phyloP scores from a whole-genome alignment of 1,139 yeast species.

The Nakaseomyces delphensis region DNA sequence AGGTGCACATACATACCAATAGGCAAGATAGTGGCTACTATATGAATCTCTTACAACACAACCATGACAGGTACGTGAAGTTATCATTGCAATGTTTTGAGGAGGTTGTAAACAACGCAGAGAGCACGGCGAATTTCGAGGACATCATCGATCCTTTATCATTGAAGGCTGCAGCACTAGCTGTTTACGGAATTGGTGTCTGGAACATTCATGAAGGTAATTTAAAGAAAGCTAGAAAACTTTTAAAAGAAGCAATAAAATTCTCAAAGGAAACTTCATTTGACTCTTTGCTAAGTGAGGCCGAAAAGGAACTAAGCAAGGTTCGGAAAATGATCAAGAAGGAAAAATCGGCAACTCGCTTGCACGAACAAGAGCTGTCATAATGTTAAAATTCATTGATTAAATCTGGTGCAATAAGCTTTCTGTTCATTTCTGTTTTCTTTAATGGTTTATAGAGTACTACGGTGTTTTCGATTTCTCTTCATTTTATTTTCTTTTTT shows the following conservation, averaged over 20 bases:
- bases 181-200: conserved; percentile 80
- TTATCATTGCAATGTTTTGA: conserved; percentile 43
- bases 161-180: conserved; percentile 54
- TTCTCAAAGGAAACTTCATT: conserved; percentile 62
- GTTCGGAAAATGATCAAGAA: conserved; percentile 10
- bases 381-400: not conserved
- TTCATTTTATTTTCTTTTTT: too few species aligned
- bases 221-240: conserved; percentile 42
- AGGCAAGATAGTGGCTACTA: not conserved
- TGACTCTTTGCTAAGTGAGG: conserved; percentile 49
- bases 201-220: conserved; percentile 48
- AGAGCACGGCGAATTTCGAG: conserved; percentile 47
- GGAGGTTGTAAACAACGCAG: conserved; percentile 36
- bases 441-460: too few species aligned
- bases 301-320: conserved; percentile 54
- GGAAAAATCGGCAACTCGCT: conserved; percentile 5
- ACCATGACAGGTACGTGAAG: conserved; percentile 37
- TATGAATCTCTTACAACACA: conserved; percentile 18
- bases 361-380: not conserved
- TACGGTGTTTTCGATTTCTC: too few species aligned
- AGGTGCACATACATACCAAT: not conserved
- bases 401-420: too few species aligned
- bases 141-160: conserved; percentile 33
- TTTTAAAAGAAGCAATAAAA: conserved; percentile 58
- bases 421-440: too few species aligned